phyloP scores from a whole-genome alignment of 2,329 filamentous ascomycete genomes.

The Fusarium hainanense region DNA sequence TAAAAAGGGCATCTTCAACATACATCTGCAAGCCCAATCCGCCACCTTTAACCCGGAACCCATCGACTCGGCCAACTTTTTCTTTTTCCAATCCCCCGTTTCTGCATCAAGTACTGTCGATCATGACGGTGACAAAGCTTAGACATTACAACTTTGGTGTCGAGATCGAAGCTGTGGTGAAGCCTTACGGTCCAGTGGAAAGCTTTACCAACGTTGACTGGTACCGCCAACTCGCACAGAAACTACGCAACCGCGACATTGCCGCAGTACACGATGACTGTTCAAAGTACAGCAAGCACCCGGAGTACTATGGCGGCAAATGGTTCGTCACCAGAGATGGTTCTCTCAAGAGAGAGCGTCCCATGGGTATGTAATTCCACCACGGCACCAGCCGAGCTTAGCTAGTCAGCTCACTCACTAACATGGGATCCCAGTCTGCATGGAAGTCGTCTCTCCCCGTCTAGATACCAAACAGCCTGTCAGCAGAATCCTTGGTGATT shows the following conservation, averaged over 20 bases:
- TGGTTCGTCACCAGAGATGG: slow-evolving; percentile 57
- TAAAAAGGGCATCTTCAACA: slow-evolving; percentile 13
- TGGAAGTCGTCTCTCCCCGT: slow-evolving; percentile 56
- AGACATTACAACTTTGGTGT: slow-evolving; percentile 56
- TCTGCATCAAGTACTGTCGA: slow-evolving; percentile 7
- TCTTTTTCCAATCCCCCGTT: slow-evolving; percentile 15
- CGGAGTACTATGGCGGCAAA: slow-evolving; percentile 56
- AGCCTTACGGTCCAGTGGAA: slow-evolving; percentile 52
- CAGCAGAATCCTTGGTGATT: slow-evolving; percentile 51
- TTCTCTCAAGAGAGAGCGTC: slow-evolving; percentile 52
- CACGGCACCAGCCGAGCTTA: background rate
- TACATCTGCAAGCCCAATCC: slow-evolving; percentile 21
- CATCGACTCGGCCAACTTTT: slow-evolving; percentile 7
- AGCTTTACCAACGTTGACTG: slow-evolving; percentile 54
- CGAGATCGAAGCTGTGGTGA: slow-evolving; percentile 54
- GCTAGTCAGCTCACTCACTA: slow-evolving; percentile 15
- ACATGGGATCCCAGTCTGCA: slow-evolving; percentile 49
- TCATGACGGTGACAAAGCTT: slow-evolving; percentile 40
- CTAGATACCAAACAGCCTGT: slow-evolving; percentile 51
- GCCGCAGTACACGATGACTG: slow-evolving; percentile 53
- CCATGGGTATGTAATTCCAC: slow-evolving; percentile 47
- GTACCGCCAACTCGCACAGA: slow-evolving; percentile 55
- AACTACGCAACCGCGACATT: slow-evolving; percentile 53
- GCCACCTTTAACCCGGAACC: slow-evolving; percentile 10
- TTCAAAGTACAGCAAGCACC: slow-evolving; percentile 55